Evolutionary conservation across 106 monocot genomes (phyloP).

Genomic region (Vanilla planifolia): DNA sequence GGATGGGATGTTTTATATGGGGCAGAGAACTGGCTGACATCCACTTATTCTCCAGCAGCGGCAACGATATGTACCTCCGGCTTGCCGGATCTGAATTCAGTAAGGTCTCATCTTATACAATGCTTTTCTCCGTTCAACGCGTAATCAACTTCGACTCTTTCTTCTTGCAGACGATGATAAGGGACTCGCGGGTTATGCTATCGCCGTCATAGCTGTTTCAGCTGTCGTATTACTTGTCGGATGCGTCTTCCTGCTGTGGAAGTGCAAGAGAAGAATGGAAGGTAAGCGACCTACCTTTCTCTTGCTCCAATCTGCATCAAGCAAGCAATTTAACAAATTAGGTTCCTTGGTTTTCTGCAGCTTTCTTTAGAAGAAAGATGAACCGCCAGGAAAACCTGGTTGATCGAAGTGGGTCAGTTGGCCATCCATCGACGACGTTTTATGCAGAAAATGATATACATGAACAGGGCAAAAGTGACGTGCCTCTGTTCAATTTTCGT

Average conservation of each 20-base stretch:
- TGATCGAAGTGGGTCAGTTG: neutral
- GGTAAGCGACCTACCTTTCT: neutral
- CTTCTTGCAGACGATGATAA: constrained; percentile 2
- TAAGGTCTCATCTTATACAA: neutral
- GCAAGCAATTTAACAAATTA: neutral
- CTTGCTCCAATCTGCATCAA: neutral
- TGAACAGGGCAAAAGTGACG: constrained; percentile 8
- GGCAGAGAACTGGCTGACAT: constrained; percentile 26
- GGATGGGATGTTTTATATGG: constrained; percentile 48
- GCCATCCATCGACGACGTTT: neutral
- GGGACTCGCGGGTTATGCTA: neutral
- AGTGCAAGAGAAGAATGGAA: constrained; percentile 10
- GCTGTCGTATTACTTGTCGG: neutral
- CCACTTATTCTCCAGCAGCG: constrained; percentile 9
- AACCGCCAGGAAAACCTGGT: neutral
- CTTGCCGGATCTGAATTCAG: constrained; percentile 28
- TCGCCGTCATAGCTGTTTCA: neutral
- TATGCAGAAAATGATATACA: constrained; percentile 2
- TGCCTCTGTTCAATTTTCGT: constrained; percentile 22
- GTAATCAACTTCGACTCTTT: neutral
- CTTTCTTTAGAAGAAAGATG: neutral
- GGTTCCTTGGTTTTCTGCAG: neutral
- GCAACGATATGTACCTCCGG: constrained; percentile 20
- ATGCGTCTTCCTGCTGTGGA: constrained; percentile 4
- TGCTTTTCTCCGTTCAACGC: neutral